phyloP scores from a whole-genome alignment of 768 basidiomycete genomes.

The Candolleomyces eurysporus region DNA sequence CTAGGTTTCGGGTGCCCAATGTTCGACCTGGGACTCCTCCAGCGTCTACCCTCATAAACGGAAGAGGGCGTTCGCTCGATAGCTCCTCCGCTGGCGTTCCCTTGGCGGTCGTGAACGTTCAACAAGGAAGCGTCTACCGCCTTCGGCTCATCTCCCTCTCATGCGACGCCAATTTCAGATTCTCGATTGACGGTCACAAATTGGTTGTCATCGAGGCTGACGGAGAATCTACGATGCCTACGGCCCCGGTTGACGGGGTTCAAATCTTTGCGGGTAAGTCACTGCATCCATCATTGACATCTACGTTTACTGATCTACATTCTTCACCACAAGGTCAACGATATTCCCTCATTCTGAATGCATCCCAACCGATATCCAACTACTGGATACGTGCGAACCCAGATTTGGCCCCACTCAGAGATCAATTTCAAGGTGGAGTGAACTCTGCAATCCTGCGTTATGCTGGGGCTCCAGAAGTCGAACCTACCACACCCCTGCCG shows the following conservation, averaged over 20 bases:
- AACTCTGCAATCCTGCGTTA: constrained; percentile 59
- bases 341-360: constrained; percentile 42
- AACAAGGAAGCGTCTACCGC: constrained; percentile 38
- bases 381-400: constrained; percentile 45
- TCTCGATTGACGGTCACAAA: constrained; percentile 47
- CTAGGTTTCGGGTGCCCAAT: constrained; percentile 15
- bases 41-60: constrained; percentile 44
- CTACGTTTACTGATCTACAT: background rate
- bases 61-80: constrained; percentile 40
- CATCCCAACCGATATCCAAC: constrained; percentile 36
- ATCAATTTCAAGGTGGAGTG: constrained; percentile 30
- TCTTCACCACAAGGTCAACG: constrained; percentile 32
- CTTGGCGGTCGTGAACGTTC: constrained; percentile 39
- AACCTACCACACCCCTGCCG: constrained; percentile 37
- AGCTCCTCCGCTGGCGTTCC: constrained; percentile 24
- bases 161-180: constrained; percentile 43
- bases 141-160: constrained; percentile 46
- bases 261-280: constrained; percentile 35
- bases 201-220: constrained; percentile 14
- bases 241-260: constrained; percentile 37
- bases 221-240: background rate
- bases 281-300: background rate
- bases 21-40: constrained; percentile 17
- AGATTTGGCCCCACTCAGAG: background rate
- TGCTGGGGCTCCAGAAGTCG: constrained; percentile 31